phyloP scores from a whole-genome alignment of 208 protist species.

The Eutreptiella sp. region DNA sequence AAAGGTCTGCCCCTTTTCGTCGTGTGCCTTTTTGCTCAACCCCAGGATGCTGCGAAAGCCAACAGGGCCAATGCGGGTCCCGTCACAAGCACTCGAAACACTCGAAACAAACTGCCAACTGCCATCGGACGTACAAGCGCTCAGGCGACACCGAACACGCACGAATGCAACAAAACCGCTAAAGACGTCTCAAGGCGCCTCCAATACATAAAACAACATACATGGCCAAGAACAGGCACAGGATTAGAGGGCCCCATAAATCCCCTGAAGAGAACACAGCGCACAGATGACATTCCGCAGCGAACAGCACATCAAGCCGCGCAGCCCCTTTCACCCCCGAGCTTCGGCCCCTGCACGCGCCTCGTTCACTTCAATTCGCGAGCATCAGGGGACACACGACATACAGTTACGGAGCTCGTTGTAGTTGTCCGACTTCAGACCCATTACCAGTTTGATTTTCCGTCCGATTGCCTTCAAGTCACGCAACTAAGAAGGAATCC shows the following conservation, averaged over 20 bases:
- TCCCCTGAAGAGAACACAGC: constrained; percentile 58
- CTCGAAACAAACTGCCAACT: neutral
- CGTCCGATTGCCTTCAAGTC: constrained; percentile 59
- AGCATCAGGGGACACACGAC: no score
- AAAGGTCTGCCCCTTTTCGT: constrained; percentile 54
- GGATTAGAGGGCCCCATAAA: constrained; percentile 81
- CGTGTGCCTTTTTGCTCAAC: neutral
- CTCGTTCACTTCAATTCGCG: no score
- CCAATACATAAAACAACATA: constrained; percentile 32
- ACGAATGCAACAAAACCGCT: neutral
- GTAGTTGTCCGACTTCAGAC: constrained; percentile 43
- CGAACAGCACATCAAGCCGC: no score
- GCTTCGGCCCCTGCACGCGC: no score
- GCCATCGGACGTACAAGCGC: neutral
- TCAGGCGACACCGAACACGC: neutral
- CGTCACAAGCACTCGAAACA: neutral
- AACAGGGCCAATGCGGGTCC: neutral
- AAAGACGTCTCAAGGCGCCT: constrained; percentile 3
- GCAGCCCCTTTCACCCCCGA: no score
- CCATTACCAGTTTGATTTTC: constrained; percentile 59
- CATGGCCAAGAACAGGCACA: constrained; percentile 73
- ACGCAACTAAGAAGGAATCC: no score
- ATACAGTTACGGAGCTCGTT: constrained; percentile 58
- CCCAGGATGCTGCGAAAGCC: neutral
- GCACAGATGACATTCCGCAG: no score